A percentile compares a stretch with the other conserved stretches of the same genome.
Conservation (phyloP, 1,284 basidiomycete genomes). For the Malassezia cuniculi region DNA sequence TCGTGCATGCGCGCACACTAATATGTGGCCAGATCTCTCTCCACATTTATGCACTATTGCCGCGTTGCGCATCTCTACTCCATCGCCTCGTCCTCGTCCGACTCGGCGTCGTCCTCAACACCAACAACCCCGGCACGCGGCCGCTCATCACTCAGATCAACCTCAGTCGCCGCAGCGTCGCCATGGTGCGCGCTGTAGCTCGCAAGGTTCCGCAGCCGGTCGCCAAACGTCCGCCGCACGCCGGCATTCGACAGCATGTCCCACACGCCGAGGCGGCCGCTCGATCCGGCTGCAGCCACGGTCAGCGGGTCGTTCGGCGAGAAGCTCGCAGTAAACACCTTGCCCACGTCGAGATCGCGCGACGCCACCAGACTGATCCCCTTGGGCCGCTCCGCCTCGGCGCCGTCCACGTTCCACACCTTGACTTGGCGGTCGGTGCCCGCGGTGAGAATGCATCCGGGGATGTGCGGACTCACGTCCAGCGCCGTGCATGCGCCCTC, state of each 20-base stretch:
- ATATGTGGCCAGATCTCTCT: too few relatives aligned
- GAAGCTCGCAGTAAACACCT: slow-evolving; percentile 79
- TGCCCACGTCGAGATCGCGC: slow-evolving; percentile 86
- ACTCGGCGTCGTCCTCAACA: slow-evolving; percentile 12
- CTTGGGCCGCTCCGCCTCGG: slow-evolving; percentile 45
- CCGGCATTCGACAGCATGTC: slow-evolving; percentile 50
- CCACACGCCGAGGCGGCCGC: slow-evolving; percentile 87
- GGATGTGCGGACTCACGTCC: slow-evolving; percentile 80
- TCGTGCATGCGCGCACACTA: too few relatives aligned
- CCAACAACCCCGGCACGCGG: slow-evolving; percentile 6
- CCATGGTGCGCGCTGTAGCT: slow-evolving; percentile 5
- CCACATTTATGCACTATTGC: too few relatives aligned
- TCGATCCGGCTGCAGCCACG: slow-evolving; percentile 81
- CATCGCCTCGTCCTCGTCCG: slow-evolving; percentile 12
- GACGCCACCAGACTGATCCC: slow-evolving; percentile 71
- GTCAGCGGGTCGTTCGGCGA: slow-evolving; percentile 90
- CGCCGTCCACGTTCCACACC: slow-evolving; percentile 68
- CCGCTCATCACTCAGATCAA: too few relatives aligned
- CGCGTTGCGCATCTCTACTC: slow-evolving; percentile 5
- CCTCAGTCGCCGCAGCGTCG: background rate
- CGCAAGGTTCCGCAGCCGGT: slow-evolving; percentile 26
- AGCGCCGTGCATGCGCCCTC: slow-evolving; percentile 82
- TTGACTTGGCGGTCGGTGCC: slow-evolving; percentile 74
- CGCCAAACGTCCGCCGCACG: slow-evolving; percentile 45
- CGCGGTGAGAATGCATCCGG: slow-evolving; percentile 79